Evolutionary conservation across 768 basidiomycete species (phyloP), one percentile per base, ranked within the genome.

Genomic region (Leccinellum rugosiceps): DNA sequence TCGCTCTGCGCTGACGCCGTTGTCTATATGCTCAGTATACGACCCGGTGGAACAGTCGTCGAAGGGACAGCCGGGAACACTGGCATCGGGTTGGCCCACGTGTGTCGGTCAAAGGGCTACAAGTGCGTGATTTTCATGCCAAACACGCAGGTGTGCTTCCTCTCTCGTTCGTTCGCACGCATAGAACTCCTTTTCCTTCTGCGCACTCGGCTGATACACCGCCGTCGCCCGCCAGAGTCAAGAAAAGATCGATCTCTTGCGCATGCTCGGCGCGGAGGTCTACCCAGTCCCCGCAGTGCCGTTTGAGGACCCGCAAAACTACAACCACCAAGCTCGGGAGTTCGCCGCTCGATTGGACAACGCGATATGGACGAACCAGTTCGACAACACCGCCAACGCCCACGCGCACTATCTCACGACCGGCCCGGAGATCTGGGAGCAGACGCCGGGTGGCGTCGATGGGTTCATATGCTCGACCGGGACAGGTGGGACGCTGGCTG

Each of bases 111-210:
- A 7, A 84, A 79, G 65, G 95, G 97, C 3, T 98, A 99, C 79
- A 91, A 87, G 71, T 98, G 97, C 72, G 96, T 99, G 10, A 99
- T 99, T 68, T 99, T 92, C 82, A 98, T 99, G 96, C 96, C 96
- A 30, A 79, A 97, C 72, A 93, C 88, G 4, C 91, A 97, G 81
- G 90, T 85, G 54, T 43, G 75, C 53, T n/a, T 6, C 44, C 2
- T 34, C 50, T 25, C 25, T 25, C n/a, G 2, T 19, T 17, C 2
- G 34, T 15, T 25, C 25, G 25, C 25, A 25, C 25, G 25, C 25
- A 25, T 25, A 25, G 25, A 25, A 7, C 28, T 28, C 28, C 28
- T 28, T n/a, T 28, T 3, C 38, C 4, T 25, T 3, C 10, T 14
- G 1, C 15, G 23, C 13, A 25, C 23, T 1, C 23, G 19, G 7